These are phyloP conservation scores for Yamadazyma scolyti DNA, from an alignment of 805 yeast genomes.

Conservation along the genomic window DNA sequence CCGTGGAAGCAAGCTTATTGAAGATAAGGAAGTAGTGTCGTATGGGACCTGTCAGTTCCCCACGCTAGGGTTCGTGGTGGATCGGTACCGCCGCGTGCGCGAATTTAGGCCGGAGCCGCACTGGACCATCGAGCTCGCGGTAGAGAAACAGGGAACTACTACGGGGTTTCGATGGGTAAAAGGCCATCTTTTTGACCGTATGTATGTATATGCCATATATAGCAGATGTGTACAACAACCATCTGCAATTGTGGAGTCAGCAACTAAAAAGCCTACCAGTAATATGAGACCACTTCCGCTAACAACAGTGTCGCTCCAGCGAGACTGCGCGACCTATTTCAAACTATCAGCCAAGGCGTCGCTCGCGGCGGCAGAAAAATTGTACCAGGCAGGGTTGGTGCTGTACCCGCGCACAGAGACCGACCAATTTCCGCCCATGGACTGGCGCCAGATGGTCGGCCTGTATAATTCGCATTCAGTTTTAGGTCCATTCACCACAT, in stretches of 20 bases:
- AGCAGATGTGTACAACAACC: constrained; percentile 58
- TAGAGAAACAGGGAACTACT: constrained; percentile 34
- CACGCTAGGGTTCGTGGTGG: constrained; percentile 93
- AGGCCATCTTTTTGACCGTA: constrained; percentile 67
- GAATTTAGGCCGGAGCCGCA: constrained; percentile 72
- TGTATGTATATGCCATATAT: constrained; percentile 59
- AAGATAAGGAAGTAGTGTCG: constrained; percentile 46
- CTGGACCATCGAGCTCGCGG: constrained; percentile 65
- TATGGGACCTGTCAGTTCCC: constrained; percentile 97
- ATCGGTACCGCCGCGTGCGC: constrained; percentile 73
- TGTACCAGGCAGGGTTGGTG: constrained; percentile 80
- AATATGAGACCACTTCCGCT: constrained; percentile 85
- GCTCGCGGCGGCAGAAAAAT: constrained; percentile 71
- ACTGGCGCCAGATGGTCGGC: constrained; percentile 56
- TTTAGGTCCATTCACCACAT: constrained; percentile 74
- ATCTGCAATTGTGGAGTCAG: constrained; percentile 46
- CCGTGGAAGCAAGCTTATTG: constrained; percentile 27
- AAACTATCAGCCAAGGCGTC: constrained; percentile 79
- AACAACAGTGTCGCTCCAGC: constrained; percentile 92
- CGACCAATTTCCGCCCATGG: constrained; percentile 80
- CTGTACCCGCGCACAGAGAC: constrained; percentile 99
- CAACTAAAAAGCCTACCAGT: constrained; percentile 60
- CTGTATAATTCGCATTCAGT: constrained; percentile 50
- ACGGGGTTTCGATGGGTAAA: constrained; percentile 65
- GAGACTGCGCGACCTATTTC: constrained; percentile 71